Base-by-base conservation (phyloP, 23 red algal species). In the Gracilaria vermiculophylla region DNA sequence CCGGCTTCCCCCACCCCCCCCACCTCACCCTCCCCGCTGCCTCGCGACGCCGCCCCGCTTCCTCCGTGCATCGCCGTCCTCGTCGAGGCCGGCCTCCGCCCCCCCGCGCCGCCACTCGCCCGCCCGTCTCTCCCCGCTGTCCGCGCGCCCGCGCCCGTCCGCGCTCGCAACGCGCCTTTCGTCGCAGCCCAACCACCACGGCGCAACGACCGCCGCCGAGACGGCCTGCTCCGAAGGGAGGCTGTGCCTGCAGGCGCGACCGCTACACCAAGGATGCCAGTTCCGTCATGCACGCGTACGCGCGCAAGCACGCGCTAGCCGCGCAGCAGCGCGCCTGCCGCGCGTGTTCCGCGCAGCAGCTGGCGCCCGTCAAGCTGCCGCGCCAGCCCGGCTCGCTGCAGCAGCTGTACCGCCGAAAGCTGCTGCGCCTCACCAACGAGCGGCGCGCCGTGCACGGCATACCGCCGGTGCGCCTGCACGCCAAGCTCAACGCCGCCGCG, bases 351-450 rank as follows among this genome's bases (percentile, higher is more conserved):
- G 20, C 67, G 24, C 21, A 28, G 5, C 37, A 73, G 3, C 23
- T 8, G 17, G 47, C 67, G 0, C n/a, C 23, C 5, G 23, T 42
- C 36, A 73, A 24, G 40, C 39, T 42, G 44, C 16, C 40, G 6
- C 7, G 42, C 11, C 36, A 48, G 67, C 21, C 8, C 3, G 17
- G n/a, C 8, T 47, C 67, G 0, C 13, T 79, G 0, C 76, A 31
- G 21, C 49, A 42, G 20, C 12, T 21, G 6, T 79, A 79, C 35
- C 42, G 53, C 21, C 62, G 42, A 23, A 62, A 61, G 11, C 29
- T 74, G 7, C 39, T 77, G 29, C 50, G 50, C 15, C 69, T 88
- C 49, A 66, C 69, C 29, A 88, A 88, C 32, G 66, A 57, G 6
- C 42, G 48, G 25, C 84, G 84, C 49, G 21, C 48, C 29, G 34